Conservation (phyloP, 257 asterid genomes). For the Buddleja alternifolia region DNA sequence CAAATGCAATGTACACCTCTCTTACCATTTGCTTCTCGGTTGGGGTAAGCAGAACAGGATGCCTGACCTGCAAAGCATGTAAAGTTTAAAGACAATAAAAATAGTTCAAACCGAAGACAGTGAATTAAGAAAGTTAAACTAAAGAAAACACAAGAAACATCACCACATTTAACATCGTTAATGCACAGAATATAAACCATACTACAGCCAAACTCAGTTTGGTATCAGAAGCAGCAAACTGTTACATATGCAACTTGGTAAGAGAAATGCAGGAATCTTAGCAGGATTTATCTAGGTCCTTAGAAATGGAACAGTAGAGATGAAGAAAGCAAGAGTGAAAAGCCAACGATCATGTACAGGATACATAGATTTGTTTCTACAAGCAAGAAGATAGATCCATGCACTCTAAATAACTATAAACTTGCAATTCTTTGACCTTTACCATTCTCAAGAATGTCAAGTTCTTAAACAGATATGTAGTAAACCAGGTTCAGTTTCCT, state of each 20-base stretch:
- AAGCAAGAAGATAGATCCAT: too few species aligned
- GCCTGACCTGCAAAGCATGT: constrained; percentile 69
- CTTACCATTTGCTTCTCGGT: constrained; percentile 97
- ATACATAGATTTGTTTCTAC: too few species aligned
- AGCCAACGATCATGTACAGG: constrained; percentile 6
- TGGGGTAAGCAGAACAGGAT: constrained; percentile 98
- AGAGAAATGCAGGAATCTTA: constrained; percentile 2
- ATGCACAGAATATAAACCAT: not conserved
- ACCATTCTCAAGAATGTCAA: too few species aligned
- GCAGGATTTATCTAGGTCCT: constrained; percentile 10
- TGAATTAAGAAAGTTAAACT: not conserved
- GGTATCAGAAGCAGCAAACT: not conserved
- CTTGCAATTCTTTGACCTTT: too few species aligned
- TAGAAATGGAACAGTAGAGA: not conserved
- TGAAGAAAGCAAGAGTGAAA: not conserved
- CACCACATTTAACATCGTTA: not conserved
- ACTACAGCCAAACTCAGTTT: constrained; percentile 11
- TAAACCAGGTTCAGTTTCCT: too few species aligned
- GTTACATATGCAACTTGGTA: constrained; percentile 2
- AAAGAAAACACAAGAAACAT: constrained; percentile 18
- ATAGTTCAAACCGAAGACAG: constrained; percentile 14
- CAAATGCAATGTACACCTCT: constrained; percentile 92
- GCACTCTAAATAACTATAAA: too few species aligned
- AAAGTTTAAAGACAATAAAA: constrained; percentile 13
- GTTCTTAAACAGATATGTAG: too few species aligned